phyloP scores from a whole-genome alignment of 1,284 basidiomycete genomes.

The Leccinum huronense region DNA sequence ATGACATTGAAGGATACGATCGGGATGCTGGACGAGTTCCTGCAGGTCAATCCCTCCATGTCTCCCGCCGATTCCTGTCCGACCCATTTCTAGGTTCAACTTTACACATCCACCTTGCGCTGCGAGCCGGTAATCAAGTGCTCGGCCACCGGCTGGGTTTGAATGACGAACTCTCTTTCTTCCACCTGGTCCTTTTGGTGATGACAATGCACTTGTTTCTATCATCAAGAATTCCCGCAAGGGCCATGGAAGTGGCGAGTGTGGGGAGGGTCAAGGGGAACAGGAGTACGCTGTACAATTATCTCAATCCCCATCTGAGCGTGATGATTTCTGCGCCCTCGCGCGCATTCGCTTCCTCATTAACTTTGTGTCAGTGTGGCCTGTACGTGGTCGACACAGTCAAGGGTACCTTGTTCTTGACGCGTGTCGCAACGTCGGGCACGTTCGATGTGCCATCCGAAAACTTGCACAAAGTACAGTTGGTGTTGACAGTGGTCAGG shows the following conservation, averaged over 20 bases:
- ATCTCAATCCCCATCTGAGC: slow-evolving; percentile 82
- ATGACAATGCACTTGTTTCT: slow-evolving; percentile 50
- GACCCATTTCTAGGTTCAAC: slow-evolving; percentile 44
- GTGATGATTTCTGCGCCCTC: slow-evolving; percentile 57
- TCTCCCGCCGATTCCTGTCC: neutral
- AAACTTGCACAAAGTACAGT: slow-evolving; percentile 91
- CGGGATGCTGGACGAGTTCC: slow-evolving; percentile 64
- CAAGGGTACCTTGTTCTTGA: slow-evolving; percentile 82
- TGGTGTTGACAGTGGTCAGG: slow-evolving; percentile 79
- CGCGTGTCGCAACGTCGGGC: slow-evolving; percentile 80
- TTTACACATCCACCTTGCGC: slow-evolving; percentile 68
- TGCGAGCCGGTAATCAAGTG: slow-evolving; percentile 50
- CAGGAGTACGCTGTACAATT: slow-evolving; percentile 91
- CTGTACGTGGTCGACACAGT: slow-evolving; percentile 77
- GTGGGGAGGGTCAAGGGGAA: slow-evolving; percentile 85
- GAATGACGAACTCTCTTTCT: slow-evolving; percentile 44
- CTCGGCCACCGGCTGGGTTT: slow-evolving; percentile 55
- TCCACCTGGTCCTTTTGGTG: slow-evolving; percentile 54
- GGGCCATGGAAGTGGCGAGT: slow-evolving; percentile 65
- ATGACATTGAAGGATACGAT: slow-evolving; percentile 55
- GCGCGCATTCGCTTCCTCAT: neutral
- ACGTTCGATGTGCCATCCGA: slow-evolving; percentile 94
- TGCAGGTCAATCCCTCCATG: slow-evolving; percentile 45
- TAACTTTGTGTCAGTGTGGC: slow-evolving; percentile 45
- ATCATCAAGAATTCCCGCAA: slow-evolving; percentile 46